A percentile compares a stretch with the other conserved stretches of the same genome.
Conservation (phyloP, 768 basidiomycete genomes). For the Suillus bovinus region DNA sequence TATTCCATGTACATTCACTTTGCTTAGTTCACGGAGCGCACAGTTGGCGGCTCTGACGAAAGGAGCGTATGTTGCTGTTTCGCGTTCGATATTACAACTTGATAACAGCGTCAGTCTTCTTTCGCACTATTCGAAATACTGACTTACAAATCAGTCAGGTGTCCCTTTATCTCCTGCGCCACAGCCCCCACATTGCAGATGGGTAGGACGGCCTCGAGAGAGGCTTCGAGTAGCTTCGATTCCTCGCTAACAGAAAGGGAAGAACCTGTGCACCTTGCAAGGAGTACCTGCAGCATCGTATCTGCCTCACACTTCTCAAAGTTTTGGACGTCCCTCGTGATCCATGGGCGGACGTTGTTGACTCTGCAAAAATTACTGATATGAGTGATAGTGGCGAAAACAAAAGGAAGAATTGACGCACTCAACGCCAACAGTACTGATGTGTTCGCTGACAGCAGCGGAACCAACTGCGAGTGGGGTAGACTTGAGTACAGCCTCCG, state of each 20-base stretch:
- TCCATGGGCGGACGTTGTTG: neutral
- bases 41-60: slow-evolving; percentile 2
- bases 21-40: neutral
- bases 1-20: neutral
- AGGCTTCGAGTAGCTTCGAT: neutral
- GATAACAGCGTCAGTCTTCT: neutral
- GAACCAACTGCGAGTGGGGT: neutral
- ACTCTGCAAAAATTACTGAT: neutral
- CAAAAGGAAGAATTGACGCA: neutral
- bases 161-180: neutral
- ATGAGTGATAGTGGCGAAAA: neutral
- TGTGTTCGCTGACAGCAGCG: neutral
- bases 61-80: neutral
- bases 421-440: neutral
- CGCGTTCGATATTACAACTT: neutral
- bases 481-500: neutral
- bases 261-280: neutral
- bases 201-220: neutral
- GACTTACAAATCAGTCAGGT: neutral
- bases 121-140: neutral
- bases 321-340: neutral
- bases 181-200: neutral
- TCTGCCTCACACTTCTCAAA: neutral
- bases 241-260: neutral
- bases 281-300: neutral